A percentile compares a stretch with the other conserved stretches of the same genome.
phyloP scores from a whole-genome alignment of 192 early-diverging fungal genomes.

The Kappamyces sp. region DNA sequence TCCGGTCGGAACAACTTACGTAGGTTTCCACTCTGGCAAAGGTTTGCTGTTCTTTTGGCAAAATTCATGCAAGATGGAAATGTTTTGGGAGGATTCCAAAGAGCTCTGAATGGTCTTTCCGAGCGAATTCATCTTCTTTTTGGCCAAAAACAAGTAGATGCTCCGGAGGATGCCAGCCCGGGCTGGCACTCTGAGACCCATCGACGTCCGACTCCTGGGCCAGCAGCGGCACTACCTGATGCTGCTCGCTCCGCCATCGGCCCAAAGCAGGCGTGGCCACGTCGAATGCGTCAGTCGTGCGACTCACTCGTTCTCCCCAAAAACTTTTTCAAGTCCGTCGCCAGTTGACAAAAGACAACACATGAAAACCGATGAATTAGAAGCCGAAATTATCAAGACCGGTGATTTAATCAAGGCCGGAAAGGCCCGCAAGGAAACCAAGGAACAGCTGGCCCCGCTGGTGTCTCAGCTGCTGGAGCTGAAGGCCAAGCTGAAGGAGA shows the following conservation, averaged over 20 bases:
- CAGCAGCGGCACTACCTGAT: too few relatives aligned
- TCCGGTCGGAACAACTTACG: not conserved
- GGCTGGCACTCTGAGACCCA: too few relatives aligned
- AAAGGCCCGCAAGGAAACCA: slow-evolving; percentile 19
- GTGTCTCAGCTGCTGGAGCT: slow-evolving; percentile 32
- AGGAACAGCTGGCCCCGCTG: slow-evolving; percentile 30
- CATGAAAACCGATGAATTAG: too few relatives aligned
- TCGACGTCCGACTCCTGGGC: too few relatives aligned
- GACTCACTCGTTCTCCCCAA: too few relatives aligned
- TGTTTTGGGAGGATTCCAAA: slow-evolving; percentile 5
- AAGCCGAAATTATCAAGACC: slow-evolving; percentile 30
- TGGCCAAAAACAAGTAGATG: too few relatives aligned
- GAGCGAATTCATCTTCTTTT: not conserved
- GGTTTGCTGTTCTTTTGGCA: slow-evolving; percentile 12
- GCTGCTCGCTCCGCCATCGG: too few relatives aligned
- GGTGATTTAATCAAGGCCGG: slow-evolving; percentile 14
- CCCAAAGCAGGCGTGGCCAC: too few relatives aligned
- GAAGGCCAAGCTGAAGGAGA: slow-evolving; percentile 33
- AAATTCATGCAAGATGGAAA: slow-evolving; percentile 14
- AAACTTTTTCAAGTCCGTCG: too few relatives aligned
- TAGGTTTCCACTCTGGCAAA: slow-evolving; percentile 10
- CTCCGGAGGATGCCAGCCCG: too few relatives aligned
- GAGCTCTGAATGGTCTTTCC: slow-evolving; percentile 1
- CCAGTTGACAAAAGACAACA: too few relatives aligned
- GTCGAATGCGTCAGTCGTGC: too few relatives aligned